phyloP scores from a whole-genome alignment of 306 rosid species.

The Rosa persica region DNA sequence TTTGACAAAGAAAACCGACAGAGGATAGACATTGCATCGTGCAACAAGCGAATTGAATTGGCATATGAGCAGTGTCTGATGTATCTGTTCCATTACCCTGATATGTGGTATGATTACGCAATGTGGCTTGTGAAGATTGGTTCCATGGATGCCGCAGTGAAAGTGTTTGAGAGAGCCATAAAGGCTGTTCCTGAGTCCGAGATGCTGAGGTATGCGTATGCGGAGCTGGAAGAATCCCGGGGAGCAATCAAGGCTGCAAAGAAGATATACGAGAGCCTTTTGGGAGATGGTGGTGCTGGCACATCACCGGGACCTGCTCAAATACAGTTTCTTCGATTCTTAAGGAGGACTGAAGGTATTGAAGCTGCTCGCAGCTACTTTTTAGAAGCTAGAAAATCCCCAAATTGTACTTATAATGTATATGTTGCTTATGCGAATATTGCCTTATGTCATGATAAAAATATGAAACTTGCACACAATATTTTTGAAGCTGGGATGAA shows the following conservation, averaged over 20 bases:
- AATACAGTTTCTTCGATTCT: conserved; percentile 89
- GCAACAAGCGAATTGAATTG: conserved; percentile 74
- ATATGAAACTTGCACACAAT: conserved; percentile 81
- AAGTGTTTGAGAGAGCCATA: conserved; percentile 82
- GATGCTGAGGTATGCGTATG: conserved; percentile 83
- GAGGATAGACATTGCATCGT: conserved; percentile 74
- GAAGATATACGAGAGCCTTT: conserved; percentile 75
- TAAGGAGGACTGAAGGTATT: conserved; percentile 86
- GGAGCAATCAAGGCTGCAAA: conserved; percentile 92
- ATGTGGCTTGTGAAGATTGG: conserved; percentile 86
- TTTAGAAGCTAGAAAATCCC: conserved; percentile 79
- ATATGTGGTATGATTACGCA: conserved; percentile 89
- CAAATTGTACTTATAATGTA: conserved; percentile 77
- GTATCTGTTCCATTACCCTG: conserved; percentile 86
- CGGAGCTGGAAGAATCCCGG: conserved; percentile 90
- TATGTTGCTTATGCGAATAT: conserved; percentile 81
- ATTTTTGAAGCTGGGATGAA: conserved; percentile 86
- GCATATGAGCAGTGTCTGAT: conserved; percentile 88
- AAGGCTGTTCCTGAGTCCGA: conserved; percentile 90
- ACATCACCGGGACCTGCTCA: conserved; percentile 63
- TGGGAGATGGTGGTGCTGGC: conserved; percentile 52
- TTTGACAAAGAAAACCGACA: conserved; percentile 94
- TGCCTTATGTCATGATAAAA: conserved; percentile 88
- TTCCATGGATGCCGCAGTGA: conserved; percentile 75
- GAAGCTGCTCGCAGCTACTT: conserved; percentile 91